Conservation (phyloP, 495 filamentous ascomycete species). For the Aspergillus panamensis region DNA sequence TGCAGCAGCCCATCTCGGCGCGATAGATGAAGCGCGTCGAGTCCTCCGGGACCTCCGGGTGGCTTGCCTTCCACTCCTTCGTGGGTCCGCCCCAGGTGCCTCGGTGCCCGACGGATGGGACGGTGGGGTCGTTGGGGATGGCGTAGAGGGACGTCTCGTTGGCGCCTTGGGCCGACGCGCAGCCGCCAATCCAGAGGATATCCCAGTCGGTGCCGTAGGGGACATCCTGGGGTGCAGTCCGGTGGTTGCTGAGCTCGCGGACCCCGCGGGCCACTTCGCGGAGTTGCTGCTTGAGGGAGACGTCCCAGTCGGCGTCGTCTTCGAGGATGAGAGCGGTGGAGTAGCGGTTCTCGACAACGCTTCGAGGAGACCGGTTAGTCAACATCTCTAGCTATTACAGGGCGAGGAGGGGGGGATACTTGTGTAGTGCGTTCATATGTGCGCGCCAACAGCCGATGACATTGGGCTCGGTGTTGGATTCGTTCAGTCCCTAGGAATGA, state of each 20-base stretch:
- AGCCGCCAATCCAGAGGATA: constrained; percentile 54
- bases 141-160: constrained; percentile 29
- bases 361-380: not conserved
- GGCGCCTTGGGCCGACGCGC: constrained; percentile 28
- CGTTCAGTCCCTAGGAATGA: constrained; percentile 4
- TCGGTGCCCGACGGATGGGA: constrained; percentile 17
- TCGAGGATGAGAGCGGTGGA: constrained; percentile 52
- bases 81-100: constrained; percentile 19
- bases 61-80: constrained; percentile 21
- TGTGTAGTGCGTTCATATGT: constrained; percentile 34
- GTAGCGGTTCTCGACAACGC: constrained; percentile 42
- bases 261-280: constrained; percentile 41
- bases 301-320: constrained; percentile 60
- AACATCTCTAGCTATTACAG: not conserved
- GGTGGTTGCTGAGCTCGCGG: constrained; percentile 25
- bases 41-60: constrained; percentile 22
- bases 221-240: constrained; percentile 28
- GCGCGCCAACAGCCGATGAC: constrained; percentile 37
- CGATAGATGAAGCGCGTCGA: constrained; percentile 32
- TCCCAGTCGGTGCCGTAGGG: constrained; percentile 60
- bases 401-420: constrained; percentile 14
- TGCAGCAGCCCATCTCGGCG: constrained; percentile 27
- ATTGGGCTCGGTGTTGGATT: constrained; percentile 6
- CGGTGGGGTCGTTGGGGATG: constrained; percentile 34
- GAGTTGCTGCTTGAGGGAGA: constrained; percentile 48